A percentile compares a stretch with the other conserved stretches of the same genome.
Conservation (phyloP, 2,329 filamentous ascomycete genomes). For the Ambrosiella beaveri region DNA sequence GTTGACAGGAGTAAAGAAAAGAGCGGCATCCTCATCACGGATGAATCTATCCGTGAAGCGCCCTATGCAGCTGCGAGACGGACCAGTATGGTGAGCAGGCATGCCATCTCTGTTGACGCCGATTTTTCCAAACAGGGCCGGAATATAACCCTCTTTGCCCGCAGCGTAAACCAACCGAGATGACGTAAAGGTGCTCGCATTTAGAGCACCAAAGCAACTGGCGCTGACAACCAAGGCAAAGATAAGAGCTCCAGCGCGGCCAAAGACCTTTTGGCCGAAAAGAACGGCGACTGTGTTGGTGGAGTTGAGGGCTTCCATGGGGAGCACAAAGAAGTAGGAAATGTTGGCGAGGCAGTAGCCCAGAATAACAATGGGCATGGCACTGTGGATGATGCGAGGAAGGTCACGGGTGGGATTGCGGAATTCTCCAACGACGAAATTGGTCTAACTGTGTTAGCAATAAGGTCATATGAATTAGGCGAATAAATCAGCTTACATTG, state of each 20-base stretch:
- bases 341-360: conserved; percentile 84
- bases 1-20: conserved; percentile 89
- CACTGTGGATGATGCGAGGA: conserved; percentile 86
- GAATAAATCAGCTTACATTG: conserved; percentile 49
- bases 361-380: conserved; percentile 83
- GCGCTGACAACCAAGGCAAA: conserved; percentile 79
- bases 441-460: conserved; percentile 23
- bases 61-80: conserved; percentile 28
- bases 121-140: conserved; percentile 64
- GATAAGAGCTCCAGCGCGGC: conserved; percentile 61
- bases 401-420: conserved; percentile 79
- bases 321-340: conserved; percentile 86
- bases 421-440: conserved; percentile 96
- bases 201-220: conserved; percentile 86
- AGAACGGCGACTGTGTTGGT: conserved; percentile 92
- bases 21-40: conserved; percentile 58
- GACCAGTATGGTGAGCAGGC: conserved; percentile 23
- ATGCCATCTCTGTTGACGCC: conserved; percentile 40
- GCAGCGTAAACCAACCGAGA: conserved; percentile 85
- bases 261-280: conserved; percentile 82
- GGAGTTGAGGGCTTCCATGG: conserved; percentile 59
- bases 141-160: conserved; percentile 88
- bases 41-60: conserved; percentile 44
- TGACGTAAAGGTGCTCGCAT: conserved; percentile 85
- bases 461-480: background rate